Evolutionary conservation across 208 protist species (phyloP), one percentile per base, ranked within the genome.

Genomic region (Wallacemonas sp.): DNA sequence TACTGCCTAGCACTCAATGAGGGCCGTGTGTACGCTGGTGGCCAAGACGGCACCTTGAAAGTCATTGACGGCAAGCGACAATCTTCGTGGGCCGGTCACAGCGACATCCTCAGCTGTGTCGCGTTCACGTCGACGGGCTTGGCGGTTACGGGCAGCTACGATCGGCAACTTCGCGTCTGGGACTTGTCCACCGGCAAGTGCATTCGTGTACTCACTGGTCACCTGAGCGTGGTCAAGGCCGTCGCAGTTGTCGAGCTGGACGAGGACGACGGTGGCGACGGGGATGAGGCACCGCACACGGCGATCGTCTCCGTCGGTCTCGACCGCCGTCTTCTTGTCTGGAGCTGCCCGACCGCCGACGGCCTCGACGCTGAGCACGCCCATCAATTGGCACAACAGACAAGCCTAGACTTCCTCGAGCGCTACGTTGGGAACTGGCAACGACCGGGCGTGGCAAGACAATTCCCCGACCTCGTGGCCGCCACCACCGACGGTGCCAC

Each of bases 141-240:
- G n/a, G 52, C 89, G 19, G n/a, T 89, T 17, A 94, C 88, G n/a
- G 88, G 85, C 39, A 66, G 82, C 45, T 74, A 78, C 13, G 88
- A 94, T 57, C 83, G 88, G 30, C 67, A 86, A 2, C 63, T 91
- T 36, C 84, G 78, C 34, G 71, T 94, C 3, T 94, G 85, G 80
- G 81, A 94, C 61, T 63, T 66, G 41, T 76, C 73, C 21, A 63
- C 60, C 15, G 84, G 84, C 21, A 72, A 79, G 32, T 78, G 73
- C 22, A 81, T 91, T 29, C 80, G 82, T 36, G 41, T 86, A 39
- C 68, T 94, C 39, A 50, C 79, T 15, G 88, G 85, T 22, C 88
- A 94, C 68, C 68, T 59, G 12, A 90, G 85, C 63, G 53, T 78
- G 17, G 74, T 92, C 36, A 87, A 82, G 45, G 36, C 53, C n/a